A percentile compares a stretch with the other conserved stretches of the same genome.
phyloP scores from a whole-genome alignment of 2,329 filamentous ascomycete species.

The Diaporthe velutina region DNA sequence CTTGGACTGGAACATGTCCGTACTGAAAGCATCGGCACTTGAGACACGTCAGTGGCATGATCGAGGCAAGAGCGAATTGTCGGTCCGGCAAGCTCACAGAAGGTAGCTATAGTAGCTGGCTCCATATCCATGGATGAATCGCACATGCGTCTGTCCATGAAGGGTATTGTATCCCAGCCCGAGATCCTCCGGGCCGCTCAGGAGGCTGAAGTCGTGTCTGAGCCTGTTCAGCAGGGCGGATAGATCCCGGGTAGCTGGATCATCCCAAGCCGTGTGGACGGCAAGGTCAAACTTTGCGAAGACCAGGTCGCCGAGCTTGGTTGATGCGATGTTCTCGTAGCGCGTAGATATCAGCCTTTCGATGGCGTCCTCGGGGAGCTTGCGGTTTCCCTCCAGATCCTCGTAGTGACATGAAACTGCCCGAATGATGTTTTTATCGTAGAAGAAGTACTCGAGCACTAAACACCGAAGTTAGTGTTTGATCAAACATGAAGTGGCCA shows the following conservation, averaged over 20 bases:
- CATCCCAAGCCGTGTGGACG: not conserved
- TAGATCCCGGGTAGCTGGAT: not conserved
- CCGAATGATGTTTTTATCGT: not conserved
- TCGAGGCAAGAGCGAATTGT: no score
- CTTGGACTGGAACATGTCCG: not conserved
- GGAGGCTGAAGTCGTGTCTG: slow-evolving; percentile 4
- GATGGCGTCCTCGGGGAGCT: slow-evolving; percentile 1
- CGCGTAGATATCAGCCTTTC: not conserved
- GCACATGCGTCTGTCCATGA: not conserved
- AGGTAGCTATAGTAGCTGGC: slow-evolving; percentile 17
- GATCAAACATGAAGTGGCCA: not conserved
- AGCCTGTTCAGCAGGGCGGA: not conserved
- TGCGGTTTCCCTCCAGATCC: not conserved
- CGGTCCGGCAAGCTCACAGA: not conserved
- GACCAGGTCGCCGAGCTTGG: slow-evolving; percentile 6
- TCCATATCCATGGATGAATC: not conserved
- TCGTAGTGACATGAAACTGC: not conserved
- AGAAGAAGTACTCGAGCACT: slow-evolving; percentile 10
- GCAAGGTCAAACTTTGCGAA: not conserved
- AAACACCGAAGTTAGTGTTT: not conserved
- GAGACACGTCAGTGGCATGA: not conserved
- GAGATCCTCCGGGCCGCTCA: not conserved
- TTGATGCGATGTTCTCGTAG: not conserved
- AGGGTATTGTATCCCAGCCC: not conserved
- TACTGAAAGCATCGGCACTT: slow-evolving; percentile 8